Evolutionary conservation across 495 filamentous ascomycete genomes (phyloP), one percentile per base, ranked within the genome.

Genomic region (Penicillium lagena): DNA sequence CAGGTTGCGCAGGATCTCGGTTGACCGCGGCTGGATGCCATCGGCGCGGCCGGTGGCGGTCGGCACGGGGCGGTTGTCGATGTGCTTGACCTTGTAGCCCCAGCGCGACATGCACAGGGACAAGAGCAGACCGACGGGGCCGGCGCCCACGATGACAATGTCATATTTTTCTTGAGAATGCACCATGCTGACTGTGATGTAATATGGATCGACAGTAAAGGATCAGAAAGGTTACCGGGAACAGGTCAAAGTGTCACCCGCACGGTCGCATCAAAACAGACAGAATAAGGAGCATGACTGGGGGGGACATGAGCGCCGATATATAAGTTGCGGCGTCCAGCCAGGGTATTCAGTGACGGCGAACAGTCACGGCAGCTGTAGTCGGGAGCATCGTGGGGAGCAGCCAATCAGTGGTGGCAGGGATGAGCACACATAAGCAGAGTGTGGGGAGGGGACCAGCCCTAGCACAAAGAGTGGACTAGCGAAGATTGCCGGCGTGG

Each of bases 121-220:
- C 11, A 95, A 76, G 56, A 90, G 78, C 42, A 94, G 76, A 34
- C 89, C 90, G 28, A 87, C 88, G n/a, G 90, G 89, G 29, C 89
- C 89, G 39, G 89, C 90, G 47, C 89, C 89, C 45, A 96, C 73
- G 55, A 96, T 89, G 55, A 94, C 87, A 47, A 85, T 79, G 53
- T 87, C 83, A 61, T 82, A 82, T 12, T 63, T 74, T 41, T 78
- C 73, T 50, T 67, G 50, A 39, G 2, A 22, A 6, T 50, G 45
- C 28, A 54, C 53, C 72, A 76, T 76, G 31, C 27, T 60, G 60
- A 32, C 22, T 9, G 42, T 30, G 27, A 22, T 22, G 22, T 22
- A 22, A 22, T 3, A 22, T 22, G 3, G 22, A 22, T 22, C 22
- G 22, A 6, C 22, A 22, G 22, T 22, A 22, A 46, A 42, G 46